Evolutionary conservation across 2,329 filamentous ascomycete species (phyloP).

Genomic region (Diaporthe citrichinensis): DNA sequence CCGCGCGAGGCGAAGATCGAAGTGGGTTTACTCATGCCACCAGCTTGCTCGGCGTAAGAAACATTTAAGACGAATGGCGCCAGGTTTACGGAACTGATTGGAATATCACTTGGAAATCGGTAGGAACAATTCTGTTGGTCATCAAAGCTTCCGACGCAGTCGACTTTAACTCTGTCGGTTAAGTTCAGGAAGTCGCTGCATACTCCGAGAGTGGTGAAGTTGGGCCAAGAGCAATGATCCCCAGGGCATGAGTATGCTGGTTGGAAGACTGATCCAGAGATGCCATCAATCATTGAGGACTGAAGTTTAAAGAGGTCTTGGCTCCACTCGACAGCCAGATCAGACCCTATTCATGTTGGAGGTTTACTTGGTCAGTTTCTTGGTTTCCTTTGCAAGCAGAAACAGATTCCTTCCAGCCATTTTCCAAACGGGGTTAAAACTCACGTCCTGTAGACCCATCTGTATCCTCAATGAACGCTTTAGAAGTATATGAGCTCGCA

Average conservation of each 20-base stretch:
- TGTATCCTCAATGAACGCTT: not conserved
- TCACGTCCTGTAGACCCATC: not conserved
- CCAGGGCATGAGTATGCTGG: conserved; percentile 42
- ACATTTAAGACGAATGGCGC: not conserved
- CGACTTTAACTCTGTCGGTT: conserved; percentile 12
- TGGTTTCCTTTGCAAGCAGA: not conserved
- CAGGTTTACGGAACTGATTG: not conserved
- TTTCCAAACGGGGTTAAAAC: not conserved
- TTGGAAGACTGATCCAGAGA: conserved; percentile 35
- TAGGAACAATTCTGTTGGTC: conserved; percentile 22
- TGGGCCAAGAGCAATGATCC: conserved; percentile 41
- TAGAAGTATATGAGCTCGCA: conserved; percentile 32
- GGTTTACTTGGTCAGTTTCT: not conserved
- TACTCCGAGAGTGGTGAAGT: conserved; percentile 42
- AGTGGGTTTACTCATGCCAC: not conserved
- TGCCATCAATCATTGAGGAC: conserved; percentile 40
- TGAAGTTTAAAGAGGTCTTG: conserved; percentile 41
- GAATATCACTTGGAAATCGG: conserved; percentile 7
- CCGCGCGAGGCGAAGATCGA: not conserved
- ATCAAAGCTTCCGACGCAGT: conserved; percentile 15
- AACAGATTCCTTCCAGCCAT: not conserved
- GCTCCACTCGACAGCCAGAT: not conserved
- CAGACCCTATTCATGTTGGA: not conserved
- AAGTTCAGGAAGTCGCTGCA: conserved; percentile 42
- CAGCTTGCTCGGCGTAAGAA: not conserved